These are phyloP conservation scores for Ambrosia hybrid DNA, from an alignment of 140 eudicot species.

Conservation along the genomic window DNA sequence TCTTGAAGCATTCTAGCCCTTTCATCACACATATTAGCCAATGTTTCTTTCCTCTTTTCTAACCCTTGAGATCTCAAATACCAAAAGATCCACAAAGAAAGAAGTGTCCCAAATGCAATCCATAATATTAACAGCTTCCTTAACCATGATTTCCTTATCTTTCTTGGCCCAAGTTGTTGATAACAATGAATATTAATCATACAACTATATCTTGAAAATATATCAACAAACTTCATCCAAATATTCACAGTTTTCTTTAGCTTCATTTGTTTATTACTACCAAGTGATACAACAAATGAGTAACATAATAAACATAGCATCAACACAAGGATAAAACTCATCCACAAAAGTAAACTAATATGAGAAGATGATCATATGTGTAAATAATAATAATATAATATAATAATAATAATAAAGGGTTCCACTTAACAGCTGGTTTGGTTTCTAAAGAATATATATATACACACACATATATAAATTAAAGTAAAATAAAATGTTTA, in stretches of 20 bases:
- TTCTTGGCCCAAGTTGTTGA: slow-evolving; percentile 49
- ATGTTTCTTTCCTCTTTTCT: slow-evolving; percentile 70
- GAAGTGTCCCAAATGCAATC: slow-evolving; percentile 52
- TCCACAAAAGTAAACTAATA: too few species aligned
- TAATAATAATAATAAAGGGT: slow-evolving; percentile 10
- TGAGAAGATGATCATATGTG: slow-evolving; percentile 11
- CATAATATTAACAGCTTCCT: slow-evolving; percentile 60
- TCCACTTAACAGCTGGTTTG: slow-evolving; percentile 35
- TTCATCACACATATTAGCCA: slow-evolving; percentile 88
- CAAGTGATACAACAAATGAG: slow-evolving; percentile 22
- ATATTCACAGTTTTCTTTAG: slow-evolving; percentile 30
- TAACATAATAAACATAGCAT: slow-evolving; percentile 74
- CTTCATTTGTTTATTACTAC: slow-evolving; percentile 47
- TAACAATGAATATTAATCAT: slow-evolving; percentile 44
- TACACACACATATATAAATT: slow-evolving; percentile 2
- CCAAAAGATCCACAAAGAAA: slow-evolving; percentile 50
- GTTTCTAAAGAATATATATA: slow-evolving; percentile 18
- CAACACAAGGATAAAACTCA: slow-evolving; percentile 17
- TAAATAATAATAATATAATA: background rate
- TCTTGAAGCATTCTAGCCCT: slow-evolving; percentile 91
- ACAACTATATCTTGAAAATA: slow-evolving; percentile 56
- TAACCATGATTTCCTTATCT: slow-evolving; percentile 59
- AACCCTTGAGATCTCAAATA: slow-evolving; percentile 61
- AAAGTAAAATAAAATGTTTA: background rate
- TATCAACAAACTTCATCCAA: slow-evolving; percentile 55